Evolutionary conservation across 352 stramenopile species (phyloP), one percentile per base, ranked within the genome.

Genomic region (Phytophthora pinifolia): DNA sequence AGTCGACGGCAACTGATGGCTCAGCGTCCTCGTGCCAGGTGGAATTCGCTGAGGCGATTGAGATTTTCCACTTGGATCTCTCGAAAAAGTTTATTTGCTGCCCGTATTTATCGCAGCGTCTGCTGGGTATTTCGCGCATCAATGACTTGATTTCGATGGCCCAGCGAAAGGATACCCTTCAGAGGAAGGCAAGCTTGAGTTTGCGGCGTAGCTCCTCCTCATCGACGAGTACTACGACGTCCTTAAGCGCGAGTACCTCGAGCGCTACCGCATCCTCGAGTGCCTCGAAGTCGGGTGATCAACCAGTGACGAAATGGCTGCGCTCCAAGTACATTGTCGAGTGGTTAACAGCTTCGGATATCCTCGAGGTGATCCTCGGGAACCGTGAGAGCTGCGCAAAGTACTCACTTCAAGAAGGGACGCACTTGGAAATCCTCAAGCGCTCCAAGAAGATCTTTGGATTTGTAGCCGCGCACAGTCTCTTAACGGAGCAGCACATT

Each of bases 11-110:
- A 12, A 46, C 42, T 8, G 55, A 70, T 42, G 50, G 31, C n/a
- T 54, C 49, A 3, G 35, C 44, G 31, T 39, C 49, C 22, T 52
- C 55, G 31, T 77, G 53, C 17, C 74, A 77, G 55, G 54, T 64
- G 12, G 50, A 72, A 46, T 89, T 92, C 62, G 77, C 80, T 14
- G 77, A 95, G 51, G 62, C 74, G 4, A 86, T 91, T 56, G 86
- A 96, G 45, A 66, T 92, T 22, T 89, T 93, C 31, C 77, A 91
- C 58, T 72, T 96, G 54, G 79, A 94, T 46, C 37, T 94, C n/a
- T 82, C 83, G 10, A 92, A 93, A 52, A 89, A 88, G 62, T 87
- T 86, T 51, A 82, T 96, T 29, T 94, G 86, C 53, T 96, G 86
- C 39, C 86, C 83, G 14, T 94, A 86, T 46, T 67, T 96, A 32